Conservation (phyloP, 2,329 filamentous ascomycete species). For the Microdochium bolleyi region DNA sequence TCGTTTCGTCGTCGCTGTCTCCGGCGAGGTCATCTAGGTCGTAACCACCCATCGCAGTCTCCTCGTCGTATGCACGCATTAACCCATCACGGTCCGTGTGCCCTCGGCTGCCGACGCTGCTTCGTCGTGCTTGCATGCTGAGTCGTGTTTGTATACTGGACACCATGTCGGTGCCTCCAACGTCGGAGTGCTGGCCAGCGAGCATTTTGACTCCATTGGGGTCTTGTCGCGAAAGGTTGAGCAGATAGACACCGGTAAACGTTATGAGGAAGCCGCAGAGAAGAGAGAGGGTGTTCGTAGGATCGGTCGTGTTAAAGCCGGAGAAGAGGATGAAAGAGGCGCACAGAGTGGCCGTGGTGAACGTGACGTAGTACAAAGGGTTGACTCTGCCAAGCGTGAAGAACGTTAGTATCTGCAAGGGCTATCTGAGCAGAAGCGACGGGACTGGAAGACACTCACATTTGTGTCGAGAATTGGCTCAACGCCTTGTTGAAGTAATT, state of each 20-base stretch:
- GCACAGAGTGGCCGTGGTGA: slow-evolving; percentile 87
- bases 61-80: slow-evolving; percentile 84
- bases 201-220: slow-evolving; percentile 68
- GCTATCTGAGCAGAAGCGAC: not conserved
- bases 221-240: slow-evolving; percentile 91
- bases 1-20: slow-evolving; percentile 61
- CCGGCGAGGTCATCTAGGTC: slow-evolving; percentile 73
- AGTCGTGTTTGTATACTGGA: slow-evolving; percentile 83
- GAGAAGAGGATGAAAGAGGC: slow-evolving; percentile 94
- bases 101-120: slow-evolving; percentile 54
- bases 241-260: slow-evolving; percentile 88
- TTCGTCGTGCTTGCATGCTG: slow-evolving; percentile 86
- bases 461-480: slow-evolving; percentile 93
- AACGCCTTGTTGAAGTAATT: slow-evolving; percentile 99
- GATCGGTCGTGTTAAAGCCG: slow-evolving; percentile 90
- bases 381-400: slow-evolving; percentile 59
- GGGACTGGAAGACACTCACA: slow-evolving; percentile 55
- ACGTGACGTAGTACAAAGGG: slow-evolving; percentile 94
- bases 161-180: slow-evolving; percentile 84
- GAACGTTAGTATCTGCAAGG: slow-evolving; percentile 11
- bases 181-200: slow-evolving; percentile 59
- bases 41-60: slow-evolving; percentile 59
- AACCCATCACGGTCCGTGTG: slow-evolving; percentile 70
- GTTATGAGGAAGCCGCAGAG: slow-evolving; percentile 91
- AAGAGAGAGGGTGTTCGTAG: slow-evolving; percentile 85